Base-by-base conservation (phyloP, 2,329 filamentous ascomycete genomes). In the Cladobotryum mycophilum region DNA sequence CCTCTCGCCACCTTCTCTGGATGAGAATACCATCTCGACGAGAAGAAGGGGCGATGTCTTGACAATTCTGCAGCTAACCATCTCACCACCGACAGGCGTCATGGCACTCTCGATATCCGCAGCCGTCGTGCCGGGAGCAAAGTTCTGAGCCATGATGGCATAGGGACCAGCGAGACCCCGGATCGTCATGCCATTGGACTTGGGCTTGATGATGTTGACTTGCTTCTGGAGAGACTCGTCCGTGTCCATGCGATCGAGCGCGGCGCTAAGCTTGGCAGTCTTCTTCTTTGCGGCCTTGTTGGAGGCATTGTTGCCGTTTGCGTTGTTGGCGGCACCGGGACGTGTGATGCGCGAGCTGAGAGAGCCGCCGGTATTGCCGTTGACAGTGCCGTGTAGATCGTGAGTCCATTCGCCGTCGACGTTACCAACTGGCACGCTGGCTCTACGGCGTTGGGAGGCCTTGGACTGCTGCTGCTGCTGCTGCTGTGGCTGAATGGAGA, bases 91-190 rank as follows among this genome's bases (percentile, higher is more conserved):
- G n/a, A 88, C 72, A 0, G 82, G 82, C n/a, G 77, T 79, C 81
- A 93, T 84, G 51, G 88, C 88, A 59, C 84, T 87, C 72, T 90
- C 86, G 53, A 93, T 89, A 62, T 93, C 88, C 30, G 85, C 86
- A 2, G 85, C 85, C 6, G 88, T 90, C 1, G 88, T 93, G 36
- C 88, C 88, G 2, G 81, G 81, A 12, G 88, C 88, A 64, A 93
- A 89, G 72, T 93, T 93, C 67, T 88, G 85, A 3, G 85, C 87
- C 64, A 89, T 79, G 20, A 93, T 79, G 15, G 80, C 78, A 59
- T 80, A 88, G 1, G 86, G 86, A 0, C 86, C 85, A 1, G 84
- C 84, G 8, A 85, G 71, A n/a, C 88, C 88, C 48, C 82, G 76
- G 56, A 93, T 91, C 35, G 78, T 83, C 42, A 92, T 78, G 17